A percentile compares a stretch with the other conserved stretches of the same genome.
Evolutionary conservation across 2,329 filamentous ascomycete genomes (phyloP).

Genomic region (Penicillium janthinellum): DNA sequence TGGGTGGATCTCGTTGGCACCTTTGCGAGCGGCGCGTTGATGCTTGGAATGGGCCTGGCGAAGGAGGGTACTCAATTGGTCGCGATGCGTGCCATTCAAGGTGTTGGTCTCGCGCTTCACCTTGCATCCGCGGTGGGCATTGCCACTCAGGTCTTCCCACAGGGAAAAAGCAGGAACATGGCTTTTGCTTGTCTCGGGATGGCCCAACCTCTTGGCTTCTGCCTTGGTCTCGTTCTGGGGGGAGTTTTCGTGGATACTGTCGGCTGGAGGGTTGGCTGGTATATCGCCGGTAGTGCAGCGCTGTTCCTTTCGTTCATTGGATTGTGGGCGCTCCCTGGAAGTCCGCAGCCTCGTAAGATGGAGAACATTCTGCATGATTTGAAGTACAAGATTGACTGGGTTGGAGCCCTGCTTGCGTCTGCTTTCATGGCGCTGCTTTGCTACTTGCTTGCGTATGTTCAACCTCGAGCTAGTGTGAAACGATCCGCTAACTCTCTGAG

Average conservation of each 20-base stretch:
- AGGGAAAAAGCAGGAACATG: slow-evolving; percentile 50
- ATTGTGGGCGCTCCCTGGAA: slow-evolving; percentile 13
- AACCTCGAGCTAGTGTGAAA: background rate
- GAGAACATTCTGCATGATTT: slow-evolving; percentile 9
- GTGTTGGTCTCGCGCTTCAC: slow-evolving; percentile 8
- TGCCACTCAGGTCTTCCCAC: slow-evolving; percentile 11
- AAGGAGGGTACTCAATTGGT: slow-evolving; percentile 8
- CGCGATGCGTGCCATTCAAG: slow-evolving; percentile 10
- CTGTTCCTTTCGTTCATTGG: slow-evolving; percentile 8
- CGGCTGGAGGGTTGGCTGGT: slow-evolving; percentile 53
- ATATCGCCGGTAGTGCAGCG: slow-evolving; percentile 14
- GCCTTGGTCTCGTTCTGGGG: slow-evolving; percentile 52
- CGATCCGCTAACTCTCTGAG: background rate
- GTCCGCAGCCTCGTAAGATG: background rate
- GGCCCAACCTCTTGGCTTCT: slow-evolving; percentile 54
- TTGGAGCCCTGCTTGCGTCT: slow-evolving; percentile 13
- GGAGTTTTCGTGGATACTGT: slow-evolving; percentile 51
- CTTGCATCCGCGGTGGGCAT: slow-evolving; percentile 5
- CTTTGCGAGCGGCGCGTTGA: slow-evolving; percentile 3
- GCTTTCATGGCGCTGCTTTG: slow-evolving; percentile 14
- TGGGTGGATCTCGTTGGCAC: slow-evolving; percentile 10
- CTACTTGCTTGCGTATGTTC: slow-evolving; percentile 18
- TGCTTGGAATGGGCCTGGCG: slow-evolving; percentile 7
- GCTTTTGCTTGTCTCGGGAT: slow-evolving; percentile 54
- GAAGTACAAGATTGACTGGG: slow-evolving; percentile 16